Evolutionary conservation across 139 green algal genomes (phyloP).

Genomic region (Chlamydomonas incerta): DNA sequence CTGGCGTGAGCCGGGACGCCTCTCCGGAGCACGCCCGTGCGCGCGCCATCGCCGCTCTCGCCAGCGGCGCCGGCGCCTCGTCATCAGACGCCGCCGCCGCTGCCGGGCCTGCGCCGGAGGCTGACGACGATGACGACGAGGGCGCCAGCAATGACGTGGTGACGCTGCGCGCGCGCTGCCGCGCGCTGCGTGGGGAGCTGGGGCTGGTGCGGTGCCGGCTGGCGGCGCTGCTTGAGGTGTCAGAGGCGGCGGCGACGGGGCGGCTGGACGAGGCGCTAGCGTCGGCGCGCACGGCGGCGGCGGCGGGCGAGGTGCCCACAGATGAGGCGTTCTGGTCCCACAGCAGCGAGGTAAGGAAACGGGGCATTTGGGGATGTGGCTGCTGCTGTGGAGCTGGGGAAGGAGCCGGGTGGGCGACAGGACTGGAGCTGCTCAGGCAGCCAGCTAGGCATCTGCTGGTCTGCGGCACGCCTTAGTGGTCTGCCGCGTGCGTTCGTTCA

Average conservation of each 20-base stretch:
- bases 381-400: too few relatives aligned
- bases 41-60: neutral
- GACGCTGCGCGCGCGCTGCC: conserved; percentile 3
- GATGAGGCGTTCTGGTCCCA: conserved; percentile 12
- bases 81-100: neutral
- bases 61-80: too few relatives aligned
- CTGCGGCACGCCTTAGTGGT: too few relatives aligned
- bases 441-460: too few relatives aligned
- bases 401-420: too few relatives aligned
- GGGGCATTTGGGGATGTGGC: neutral
- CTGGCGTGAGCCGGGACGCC: neutral
- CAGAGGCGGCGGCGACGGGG: conserved; percentile 17
- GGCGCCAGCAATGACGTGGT: neutral
- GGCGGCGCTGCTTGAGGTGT: neutral
- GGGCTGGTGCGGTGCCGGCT: neutral
- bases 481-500: too few relatives aligned
- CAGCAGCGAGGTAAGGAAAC: neutral
- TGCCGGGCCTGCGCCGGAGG: neutral
- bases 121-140: neutral
- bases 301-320: neutral
- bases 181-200: conserved; percentile 11
- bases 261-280: conserved; percentile 9
- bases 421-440: too few relatives aligned
- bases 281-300: conserved; percentile 2
- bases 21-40: neutral